Percentiles rank a stretch among this genome's conserved stretches.
phyloP scores from a whole-genome alignment of 805 yeast species.

The Schwanniomyces vanrijiae region DNA sequence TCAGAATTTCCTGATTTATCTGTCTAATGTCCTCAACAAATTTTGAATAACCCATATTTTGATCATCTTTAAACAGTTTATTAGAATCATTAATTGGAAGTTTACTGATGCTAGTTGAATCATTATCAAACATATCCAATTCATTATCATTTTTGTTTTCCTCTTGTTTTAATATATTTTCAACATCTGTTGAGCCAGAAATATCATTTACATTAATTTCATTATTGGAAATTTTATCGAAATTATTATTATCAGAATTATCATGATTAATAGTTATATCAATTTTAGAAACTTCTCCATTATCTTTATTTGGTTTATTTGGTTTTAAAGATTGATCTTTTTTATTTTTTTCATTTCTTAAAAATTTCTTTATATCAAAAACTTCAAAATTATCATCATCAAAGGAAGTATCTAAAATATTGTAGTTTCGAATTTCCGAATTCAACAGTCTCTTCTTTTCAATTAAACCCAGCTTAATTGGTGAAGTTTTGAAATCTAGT shows the following conservation, averaged over 20 bases:
- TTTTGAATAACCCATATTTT: conserved; percentile 4
- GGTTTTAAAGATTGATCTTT: background rate
- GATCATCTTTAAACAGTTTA: background rate
- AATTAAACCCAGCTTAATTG: background rate
- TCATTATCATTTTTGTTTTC: background rate
- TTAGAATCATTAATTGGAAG: background rate
- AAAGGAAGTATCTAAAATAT: conserved; percentile 7
- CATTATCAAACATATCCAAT: background rate
- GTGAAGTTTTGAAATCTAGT: background rate
- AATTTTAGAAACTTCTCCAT: background rate
- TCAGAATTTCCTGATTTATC: conserved; percentile 15
- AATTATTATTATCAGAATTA: too few relatives aligned
- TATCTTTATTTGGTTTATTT: background rate
- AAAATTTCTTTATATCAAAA: background rate
- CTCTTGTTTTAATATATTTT: background rate
- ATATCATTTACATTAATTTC: conserved; percentile 3
- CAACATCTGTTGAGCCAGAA: conserved; percentile 15
- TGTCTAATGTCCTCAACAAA: conserved; percentile 18
- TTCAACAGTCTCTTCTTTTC: background rate
- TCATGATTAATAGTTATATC: background rate
- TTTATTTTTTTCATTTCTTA: too few relatives aligned
- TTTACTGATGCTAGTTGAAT: background rate
- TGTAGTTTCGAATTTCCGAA: background rate
- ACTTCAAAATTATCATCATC: conserved; percentile 5
- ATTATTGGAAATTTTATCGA: background rate